Evolutionary conservation across 1,284 basidiomycete genomes (phyloP).

Genomic region (Psilocybe mexicana): DNA sequence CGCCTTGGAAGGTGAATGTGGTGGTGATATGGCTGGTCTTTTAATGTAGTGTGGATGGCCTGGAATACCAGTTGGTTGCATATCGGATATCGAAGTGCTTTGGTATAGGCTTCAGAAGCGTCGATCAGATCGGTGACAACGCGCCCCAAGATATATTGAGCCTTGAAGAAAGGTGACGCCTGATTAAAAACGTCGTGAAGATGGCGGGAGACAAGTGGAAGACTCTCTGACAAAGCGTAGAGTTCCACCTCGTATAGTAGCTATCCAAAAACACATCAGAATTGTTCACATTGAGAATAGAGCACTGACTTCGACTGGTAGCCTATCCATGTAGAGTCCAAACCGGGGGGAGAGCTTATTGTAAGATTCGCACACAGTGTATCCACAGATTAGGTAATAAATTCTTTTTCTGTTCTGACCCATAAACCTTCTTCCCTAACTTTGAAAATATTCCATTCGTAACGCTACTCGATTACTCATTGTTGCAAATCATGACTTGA

Average conservation of each 20-base stretch:
- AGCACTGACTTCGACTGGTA: conserved; percentile 48
- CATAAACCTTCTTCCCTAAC: too few species aligned
- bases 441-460: too few species aligned
- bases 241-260: conserved; percentile 75
- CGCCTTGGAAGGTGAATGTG: conserved; percentile 53
- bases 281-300: neutral
- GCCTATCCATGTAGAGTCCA: conserved; percentile 20
- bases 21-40: conserved; percentile 6
- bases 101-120: conserved; percentile 41
- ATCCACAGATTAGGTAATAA: too few species aligned
- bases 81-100: conserved; percentile 62
- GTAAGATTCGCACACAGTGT: too few species aligned
- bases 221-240: conserved; percentile 54
- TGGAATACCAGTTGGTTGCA: conserved; percentile 61
- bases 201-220: conserved; percentile 58
- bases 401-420: too few species aligned
- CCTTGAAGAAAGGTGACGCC: conserved; percentile 54
- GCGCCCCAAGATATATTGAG: conserved; percentile 57
- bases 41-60: conserved; percentile 38
- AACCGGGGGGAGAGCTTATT: neutral
- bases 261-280: conserved; percentile 37
- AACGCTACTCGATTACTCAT: too few species aligned
- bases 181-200: conserved; percentile 53
- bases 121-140: conserved; percentile 21
- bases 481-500: too few species aligned